phyloP scores from a whole-genome alignment of 2,329 filamentous ascomycete genomes.

The Calonectria fujianensis region DNA sequence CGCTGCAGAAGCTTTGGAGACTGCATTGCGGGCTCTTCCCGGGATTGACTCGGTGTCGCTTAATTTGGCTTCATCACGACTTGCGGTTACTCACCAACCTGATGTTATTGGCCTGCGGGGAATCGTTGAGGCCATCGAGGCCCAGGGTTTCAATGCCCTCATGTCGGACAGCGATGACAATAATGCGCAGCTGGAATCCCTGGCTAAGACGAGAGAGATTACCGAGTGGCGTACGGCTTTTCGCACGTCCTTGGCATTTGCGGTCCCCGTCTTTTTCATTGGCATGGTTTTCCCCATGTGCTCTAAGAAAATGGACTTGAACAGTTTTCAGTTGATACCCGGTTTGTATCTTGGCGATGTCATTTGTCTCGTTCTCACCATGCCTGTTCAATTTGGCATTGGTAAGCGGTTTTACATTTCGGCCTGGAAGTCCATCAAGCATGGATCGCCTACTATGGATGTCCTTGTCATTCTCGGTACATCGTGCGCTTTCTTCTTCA shows the following conservation, averaged over 20 bases:
- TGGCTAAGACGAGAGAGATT: conserved; percentile 97
- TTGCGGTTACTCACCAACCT: conserved; percentile 84
- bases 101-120: conserved; percentile 84
- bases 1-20: conserved; percentile 83
- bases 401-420: conserved; percentile 95
- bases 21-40: conserved; percentile 76
- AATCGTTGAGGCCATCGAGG: conserved; percentile 88
- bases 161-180: conserved; percentile 95
- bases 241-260: conserved; percentile 84
- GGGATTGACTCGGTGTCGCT: conserved; percentile 86
- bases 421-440: conserved; percentile 94
- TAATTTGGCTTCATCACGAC: conserved; percentile 82
- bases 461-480: conserved; percentile 96
- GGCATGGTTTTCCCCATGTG: conserved; percentile 97
- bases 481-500: conserved; percentile 97
- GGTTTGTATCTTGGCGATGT: conserved; percentile 94
- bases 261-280: conserved; percentile 91
- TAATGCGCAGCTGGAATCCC: conserved; percentile 95
- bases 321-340: conserved; percentile 77
- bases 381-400: conserved; percentile 97
- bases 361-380: conserved; percentile 87
- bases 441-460: conserved; percentile 97
- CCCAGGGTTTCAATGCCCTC: conserved; percentile 89
- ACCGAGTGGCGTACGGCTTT: conserved; percentile 93
- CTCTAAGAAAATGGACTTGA: conserved; percentile 85